phyloP scores from a whole-genome alignment of 495 filamentous ascomycete genomes.

The Penicillium tannophilum region DNA sequence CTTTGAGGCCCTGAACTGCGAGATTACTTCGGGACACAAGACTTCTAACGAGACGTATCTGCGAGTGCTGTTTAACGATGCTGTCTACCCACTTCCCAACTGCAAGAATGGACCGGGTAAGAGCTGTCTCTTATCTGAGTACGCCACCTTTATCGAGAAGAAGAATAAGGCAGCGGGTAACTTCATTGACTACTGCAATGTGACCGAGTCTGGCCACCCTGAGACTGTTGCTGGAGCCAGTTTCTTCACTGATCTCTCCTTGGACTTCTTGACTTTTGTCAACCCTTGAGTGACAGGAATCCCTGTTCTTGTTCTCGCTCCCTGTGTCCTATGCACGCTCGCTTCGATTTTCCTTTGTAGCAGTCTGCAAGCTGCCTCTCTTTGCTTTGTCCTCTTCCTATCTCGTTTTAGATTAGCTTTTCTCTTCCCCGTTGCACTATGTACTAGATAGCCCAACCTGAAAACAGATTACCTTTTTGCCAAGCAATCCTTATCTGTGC shows the following conservation, averaged over 20 bases:
- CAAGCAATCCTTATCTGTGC: conserved; percentile 12
- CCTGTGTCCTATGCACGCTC: not conserved
- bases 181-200: conserved; percentile 47
- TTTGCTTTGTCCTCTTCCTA: conserved; percentile 1
- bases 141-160: conserved; percentile 42
- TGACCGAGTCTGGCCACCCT: conserved; percentile 34
- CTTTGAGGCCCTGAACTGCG: conserved; percentile 53
- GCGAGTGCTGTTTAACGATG: conserved; percentile 55
- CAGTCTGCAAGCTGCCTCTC: not conserved
- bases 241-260: conserved; percentile 49
- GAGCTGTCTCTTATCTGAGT: conserved; percentile 47
- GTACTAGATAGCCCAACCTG: not conserved
- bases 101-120: conserved; percentile 50
- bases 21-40: conserved; percentile 5
- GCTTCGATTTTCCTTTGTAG: not conserved
- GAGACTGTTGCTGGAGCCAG: conserved; percentile 39
- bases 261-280: conserved; percentile 37
- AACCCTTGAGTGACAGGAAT: conserved; percentile 13
- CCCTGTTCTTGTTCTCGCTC: not conserved
- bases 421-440: not conserved
- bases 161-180: conserved; percentile 46
- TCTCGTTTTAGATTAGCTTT: not conserved
- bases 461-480: conserved; percentile 1
- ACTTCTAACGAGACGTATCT: conserved; percentile 35
- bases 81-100: conserved; percentile 51